These are phyloP conservation scores for Boletus subcaerulescens DNA, from an alignment of 768 basidiomycete genomes.

Conservation along the genomic window DNA sequence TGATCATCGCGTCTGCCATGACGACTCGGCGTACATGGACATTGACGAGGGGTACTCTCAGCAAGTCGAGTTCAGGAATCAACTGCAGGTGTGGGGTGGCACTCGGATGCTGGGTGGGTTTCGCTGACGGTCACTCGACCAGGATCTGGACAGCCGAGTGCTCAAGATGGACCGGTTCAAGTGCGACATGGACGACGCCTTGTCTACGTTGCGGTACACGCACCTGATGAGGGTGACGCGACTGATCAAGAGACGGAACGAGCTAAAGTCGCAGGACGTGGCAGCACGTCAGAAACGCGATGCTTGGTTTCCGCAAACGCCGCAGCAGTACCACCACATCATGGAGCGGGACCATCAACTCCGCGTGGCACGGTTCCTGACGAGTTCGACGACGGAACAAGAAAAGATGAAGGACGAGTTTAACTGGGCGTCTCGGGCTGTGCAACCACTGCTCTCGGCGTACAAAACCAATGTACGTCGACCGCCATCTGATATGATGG, in stretches of 20 bases:
- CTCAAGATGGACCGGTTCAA: constrained; percentile 19
- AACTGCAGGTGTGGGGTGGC: constrained; percentile 17
- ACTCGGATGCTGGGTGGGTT: background rate
- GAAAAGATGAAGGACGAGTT: constrained; percentile 50
- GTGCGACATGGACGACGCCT: constrained; percentile 26
- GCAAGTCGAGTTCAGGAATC: constrained; percentile 27
- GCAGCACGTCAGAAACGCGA: constrained; percentile 26
- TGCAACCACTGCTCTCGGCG: constrained; percentile 39
- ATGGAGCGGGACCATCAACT: constrained; percentile 42
- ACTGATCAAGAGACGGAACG: constrained; percentile 13
- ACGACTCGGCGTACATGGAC: constrained; percentile 28
- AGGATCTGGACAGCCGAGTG: constrained; percentile 21
- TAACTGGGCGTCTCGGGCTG: constrained; percentile 51
- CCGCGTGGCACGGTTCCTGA: constrained; percentile 50
- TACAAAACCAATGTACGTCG: constrained; percentile 43
- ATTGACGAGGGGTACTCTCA: constrained; percentile 24
- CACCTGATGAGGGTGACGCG: constrained; percentile 25
- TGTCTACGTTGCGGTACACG: constrained; percentile 31
- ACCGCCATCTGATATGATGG: background rate
- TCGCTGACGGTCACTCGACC: background rate
- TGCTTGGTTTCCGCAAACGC: constrained; percentile 32
- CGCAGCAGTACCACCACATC: constrained; percentile 30
- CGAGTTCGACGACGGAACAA: constrained; percentile 24
- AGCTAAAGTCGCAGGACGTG: constrained; percentile 19
- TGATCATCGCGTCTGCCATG: constrained; percentile 25